Conservation (phyloP, 2,329 filamentous ascomycete species). For the Trichophyton simii region DNA sequence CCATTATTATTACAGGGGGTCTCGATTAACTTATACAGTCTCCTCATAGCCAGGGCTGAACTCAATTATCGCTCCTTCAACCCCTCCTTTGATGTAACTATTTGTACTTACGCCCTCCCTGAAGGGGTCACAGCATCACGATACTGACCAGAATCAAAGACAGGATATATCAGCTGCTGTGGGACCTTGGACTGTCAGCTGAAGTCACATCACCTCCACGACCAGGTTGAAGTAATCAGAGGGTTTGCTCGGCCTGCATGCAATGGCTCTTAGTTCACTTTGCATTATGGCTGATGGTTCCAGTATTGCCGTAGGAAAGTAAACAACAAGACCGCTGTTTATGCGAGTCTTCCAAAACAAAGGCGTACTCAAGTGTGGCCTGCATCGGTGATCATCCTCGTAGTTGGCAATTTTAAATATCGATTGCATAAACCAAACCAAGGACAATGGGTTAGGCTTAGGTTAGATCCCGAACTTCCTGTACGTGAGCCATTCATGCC, state of each 20-base stretch:
- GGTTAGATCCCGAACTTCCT: neutral
- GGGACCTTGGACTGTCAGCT: neutral
- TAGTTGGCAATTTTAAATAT: neutral
- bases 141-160: neutral
- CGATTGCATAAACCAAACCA: neutral
- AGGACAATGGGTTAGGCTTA: neutral
- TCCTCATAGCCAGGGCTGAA: neutral
- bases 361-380: no score
- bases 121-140: neutral
- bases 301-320: no score
- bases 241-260: neutral
- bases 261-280: neutral
- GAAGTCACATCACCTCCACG: neutral
- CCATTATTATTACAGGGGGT: neutral
- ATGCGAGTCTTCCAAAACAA: no score
- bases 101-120: neutral
- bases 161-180: neutral
- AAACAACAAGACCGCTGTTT: no score
- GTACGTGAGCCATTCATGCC: neutral
- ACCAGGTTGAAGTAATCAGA: neutral
- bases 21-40: neutral
- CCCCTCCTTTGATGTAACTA: neutral
- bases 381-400: neutral
- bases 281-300: neutral
- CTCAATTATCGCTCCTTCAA: neutral